Percentiles rank a stretch among this genome's conserved stretches.
Evolutionary conservation across 179 eudicot species (phyloP).

Genomic region (Sideroxylon spinosum): DNA sequence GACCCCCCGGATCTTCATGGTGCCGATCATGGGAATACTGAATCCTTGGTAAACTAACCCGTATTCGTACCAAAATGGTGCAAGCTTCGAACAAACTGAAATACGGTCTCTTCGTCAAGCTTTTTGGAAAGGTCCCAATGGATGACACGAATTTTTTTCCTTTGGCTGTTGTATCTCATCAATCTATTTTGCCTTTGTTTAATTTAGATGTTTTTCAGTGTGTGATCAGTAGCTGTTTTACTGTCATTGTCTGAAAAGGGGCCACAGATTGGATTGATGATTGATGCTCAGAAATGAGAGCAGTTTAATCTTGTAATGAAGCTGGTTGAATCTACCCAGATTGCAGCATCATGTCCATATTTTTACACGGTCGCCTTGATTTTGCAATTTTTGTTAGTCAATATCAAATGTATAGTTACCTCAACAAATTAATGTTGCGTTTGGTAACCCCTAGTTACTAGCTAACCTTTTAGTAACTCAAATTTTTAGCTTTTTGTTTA

Average conservation of each 20-base stretch:
- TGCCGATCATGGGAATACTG: neutral
- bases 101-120: neutral
- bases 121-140: neutral
- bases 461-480: too few species aligned
- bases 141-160: neutral
- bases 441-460: too few species aligned
- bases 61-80: neutral
- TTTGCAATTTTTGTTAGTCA: neutral
- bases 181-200: neutral
- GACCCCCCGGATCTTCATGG: conserved; percentile 19
- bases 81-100: neutral
- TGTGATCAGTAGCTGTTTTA: neutral
- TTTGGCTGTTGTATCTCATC: neutral
- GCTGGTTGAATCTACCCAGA: neutral
- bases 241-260: neutral
- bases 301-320: neutral
- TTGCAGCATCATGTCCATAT: neutral
- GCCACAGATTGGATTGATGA: neutral
- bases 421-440: too few species aligned
- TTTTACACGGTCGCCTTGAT: neutral
- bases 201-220: neutral
- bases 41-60: conserved; percentile 1
- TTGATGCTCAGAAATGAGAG: neutral
- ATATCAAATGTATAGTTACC: neutral
- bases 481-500: too few species aligned